A percentile compares a stretch with the other conserved stretches of the same genome.
Conservation (phyloP, 1,284 basidiomycete genomes). For the Ceratobasidium sp. region DNA sequence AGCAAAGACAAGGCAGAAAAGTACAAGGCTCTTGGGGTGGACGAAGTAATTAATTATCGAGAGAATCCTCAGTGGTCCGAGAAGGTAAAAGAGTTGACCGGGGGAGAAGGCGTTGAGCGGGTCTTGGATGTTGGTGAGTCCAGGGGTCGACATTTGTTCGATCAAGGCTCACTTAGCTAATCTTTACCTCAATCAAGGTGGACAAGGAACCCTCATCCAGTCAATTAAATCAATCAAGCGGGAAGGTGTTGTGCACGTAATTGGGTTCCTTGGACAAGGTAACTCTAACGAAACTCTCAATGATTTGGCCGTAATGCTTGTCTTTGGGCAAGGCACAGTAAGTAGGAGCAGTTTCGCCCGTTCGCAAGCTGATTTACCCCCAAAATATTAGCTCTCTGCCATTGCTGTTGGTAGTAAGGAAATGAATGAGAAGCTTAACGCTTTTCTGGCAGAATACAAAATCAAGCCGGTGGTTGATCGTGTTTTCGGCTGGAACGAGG, state of each 20-base stretch:
- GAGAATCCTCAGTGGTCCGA: conserved; percentile 69
- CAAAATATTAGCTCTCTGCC: not conserved
- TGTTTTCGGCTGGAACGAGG: conserved; percentile 28
- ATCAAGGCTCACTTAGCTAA: not conserved
- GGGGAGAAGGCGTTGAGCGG: conserved; percentile 17
- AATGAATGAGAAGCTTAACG: conserved; percentile 8
- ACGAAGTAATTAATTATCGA: conserved; percentile 72
- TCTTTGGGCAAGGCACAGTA: conserved; percentile 11
- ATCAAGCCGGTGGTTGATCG: conserved; percentile 29
- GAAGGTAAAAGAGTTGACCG: conserved; percentile 63
- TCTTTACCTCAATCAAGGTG: not conserved
- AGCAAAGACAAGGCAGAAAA: conserved; percentile 71
- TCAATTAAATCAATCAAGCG: conserved; percentile 9
- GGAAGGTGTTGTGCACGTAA: conserved; percentile 11
- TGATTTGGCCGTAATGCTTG: conserved; percentile 17
- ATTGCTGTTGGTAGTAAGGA: conserved; percentile 14
- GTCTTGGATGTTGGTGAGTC: conserved; percentile 31
- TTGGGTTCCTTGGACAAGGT: conserved; percentile 7
- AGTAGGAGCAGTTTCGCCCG: no score
- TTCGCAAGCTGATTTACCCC: no score
- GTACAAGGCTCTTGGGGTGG: conserved; percentile 65
- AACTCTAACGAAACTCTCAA: not conserved
- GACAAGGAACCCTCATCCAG: conserved; percentile 29
- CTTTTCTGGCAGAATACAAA: conserved; percentile 4
- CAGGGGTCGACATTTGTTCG: no score